These are phyloP conservation scores for Cudoniella acicularis DNA, from an alignment of 495 filamentous ascomycete genomes.

Conservation along the genomic window DNA sequence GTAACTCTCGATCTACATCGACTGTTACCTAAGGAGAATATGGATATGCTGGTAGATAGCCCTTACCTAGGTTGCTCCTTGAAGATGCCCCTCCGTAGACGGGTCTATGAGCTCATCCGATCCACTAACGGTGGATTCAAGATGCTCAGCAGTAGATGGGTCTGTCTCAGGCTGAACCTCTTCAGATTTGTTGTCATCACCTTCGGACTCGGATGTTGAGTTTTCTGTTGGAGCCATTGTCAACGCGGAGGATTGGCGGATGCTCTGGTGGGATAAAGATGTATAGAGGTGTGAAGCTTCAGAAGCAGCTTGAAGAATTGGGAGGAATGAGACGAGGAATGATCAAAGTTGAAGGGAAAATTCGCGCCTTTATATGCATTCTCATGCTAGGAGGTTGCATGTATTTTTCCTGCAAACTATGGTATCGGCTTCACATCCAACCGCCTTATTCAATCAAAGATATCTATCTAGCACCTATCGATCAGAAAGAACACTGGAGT, in stretches of 20 bases:
- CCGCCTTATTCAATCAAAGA: slow-evolving; percentile 7
- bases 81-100: slow-evolving; percentile 6
- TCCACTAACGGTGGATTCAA: slow-evolving; percentile 3
- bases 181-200: slow-evolving; percentile 3
- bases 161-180: slow-evolving; percentile 2
- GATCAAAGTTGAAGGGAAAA: neutral
- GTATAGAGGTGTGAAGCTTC: too few species aligned
- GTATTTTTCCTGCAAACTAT: neutral
- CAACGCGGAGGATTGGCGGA: neutral
- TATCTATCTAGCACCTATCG: slow-evolving; percentile 1
- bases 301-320: neutral
- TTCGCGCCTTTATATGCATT: neutral
- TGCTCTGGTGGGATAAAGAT: too few species aligned
- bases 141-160: slow-evolving; percentile 6
- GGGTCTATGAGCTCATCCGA: slow-evolving; percentile 6
- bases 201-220: slow-evolving; percentile 5
- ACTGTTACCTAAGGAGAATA: slow-evolving; percentile 2
- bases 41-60: neutral
- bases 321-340: neutral
- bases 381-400: slow-evolving; percentile 3
- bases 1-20: neutral
- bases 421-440: neutral
- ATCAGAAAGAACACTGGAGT: neutral
- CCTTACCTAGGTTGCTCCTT: slow-evolving; percentile 3
- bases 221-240: slow-evolving; percentile 1